Evolutionary conservation across 805 yeast species (phyloP), one percentile per base, ranked within the genome.

Genomic region (Danielia oregonensis): DNA sequence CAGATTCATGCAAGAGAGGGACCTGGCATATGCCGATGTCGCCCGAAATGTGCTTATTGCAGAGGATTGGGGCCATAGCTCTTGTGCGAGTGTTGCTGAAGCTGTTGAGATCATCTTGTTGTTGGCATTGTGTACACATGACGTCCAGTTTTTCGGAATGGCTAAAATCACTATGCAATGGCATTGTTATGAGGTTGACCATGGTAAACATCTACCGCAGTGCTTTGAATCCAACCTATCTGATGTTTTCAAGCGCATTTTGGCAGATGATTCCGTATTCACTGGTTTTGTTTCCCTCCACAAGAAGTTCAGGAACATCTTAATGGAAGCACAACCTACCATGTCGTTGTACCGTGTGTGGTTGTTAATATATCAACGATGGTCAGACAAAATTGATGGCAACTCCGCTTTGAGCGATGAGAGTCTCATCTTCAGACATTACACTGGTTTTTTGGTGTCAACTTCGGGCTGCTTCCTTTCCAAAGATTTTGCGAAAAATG

Each of bases 221-320:
- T 46, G 48, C 17, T 42, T 39, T 13, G 40, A 38, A 3, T 53
- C 49, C 14, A 55, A 61, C 36, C 37, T 65, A 25, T 30, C 41
- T 6, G 53, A 49, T 3, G 53, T 63, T 0, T 63, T 67, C 35
- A 46, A 50, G 17, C 42, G 42, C 22, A 55, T 47, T 8, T 30
- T 45, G 29, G 42, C 72, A 5, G 88, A 81, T 41, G 73, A 68
- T 15, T 60, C 63, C 15, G 72, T 79, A 2, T 74, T 82, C 26
- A 78, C 85, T 1, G 89, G 93, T 18, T 70, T 79, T 14, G 79
- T 82, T 18, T 88, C 94, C 0, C 67, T 83, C 23, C 88, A 84
- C 49, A 82, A 83, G 51, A 73, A 78, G 39, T 58, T 83, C 33
- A 68, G 84, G 51, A 32, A 32, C n/a, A 36, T 48, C 7, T 59